phyloP scores from a whole-genome alignment of 2,329 filamentous ascomycete genomes.

The Dactylella cylindrospora region DNA sequence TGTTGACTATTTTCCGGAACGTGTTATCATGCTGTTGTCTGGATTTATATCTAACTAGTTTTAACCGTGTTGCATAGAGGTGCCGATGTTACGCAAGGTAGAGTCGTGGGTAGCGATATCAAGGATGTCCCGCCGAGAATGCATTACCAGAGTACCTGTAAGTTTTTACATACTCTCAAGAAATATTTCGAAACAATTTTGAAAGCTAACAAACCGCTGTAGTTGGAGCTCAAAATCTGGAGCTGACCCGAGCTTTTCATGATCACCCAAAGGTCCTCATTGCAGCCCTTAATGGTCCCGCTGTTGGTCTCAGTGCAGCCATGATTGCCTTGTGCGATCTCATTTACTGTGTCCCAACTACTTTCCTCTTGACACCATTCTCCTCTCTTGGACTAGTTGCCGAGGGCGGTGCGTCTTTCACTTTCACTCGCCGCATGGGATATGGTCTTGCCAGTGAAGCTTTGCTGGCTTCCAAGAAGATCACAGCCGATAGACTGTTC shows the following conservation, averaged over 20 bases:
- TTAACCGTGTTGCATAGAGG: constrained; percentile 12
- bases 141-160: constrained; percentile 35
- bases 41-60: neutral
- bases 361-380: constrained; percentile 86
- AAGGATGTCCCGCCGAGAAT: constrained; percentile 25
- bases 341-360: constrained; percentile 65
- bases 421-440: constrained; percentile 77
- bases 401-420: constrained; percentile 78
- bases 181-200: neutral
- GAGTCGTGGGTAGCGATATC: constrained; percentile 5
- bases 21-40: neutral
- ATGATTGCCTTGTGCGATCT: constrained; percentile 84
- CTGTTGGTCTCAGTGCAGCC: constrained; percentile 82
- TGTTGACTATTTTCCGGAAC: neutral
- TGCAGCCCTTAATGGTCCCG: constrained; percentile 87
- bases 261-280: constrained; percentile 92
- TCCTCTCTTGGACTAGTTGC: constrained; percentile 84
- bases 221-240: constrained; percentile 84
- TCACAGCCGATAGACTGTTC: constrained; percentile 72
- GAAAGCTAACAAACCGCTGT: constrained; percentile 47
- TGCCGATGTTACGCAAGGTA: constrained; percentile 39
- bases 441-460: constrained; percentile 85
- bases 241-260: constrained; percentile 87
- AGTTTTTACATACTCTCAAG: neutral
- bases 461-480: constrained; percentile 81